Conservation (phyloP, 305 asterid species). For the Withania somnifera region DNA sequence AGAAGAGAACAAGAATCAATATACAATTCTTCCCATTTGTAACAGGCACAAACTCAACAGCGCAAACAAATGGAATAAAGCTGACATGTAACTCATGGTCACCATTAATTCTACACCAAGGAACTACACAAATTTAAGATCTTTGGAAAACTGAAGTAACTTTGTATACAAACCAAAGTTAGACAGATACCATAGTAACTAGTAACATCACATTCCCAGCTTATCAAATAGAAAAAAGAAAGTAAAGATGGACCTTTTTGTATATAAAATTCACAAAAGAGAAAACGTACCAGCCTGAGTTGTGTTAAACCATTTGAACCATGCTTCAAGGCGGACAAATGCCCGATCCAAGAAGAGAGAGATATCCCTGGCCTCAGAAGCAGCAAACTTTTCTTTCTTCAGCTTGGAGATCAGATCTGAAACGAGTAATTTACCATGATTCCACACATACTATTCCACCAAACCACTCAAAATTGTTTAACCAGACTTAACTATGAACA, state of each 20-base stretch:
- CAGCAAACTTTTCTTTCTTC: slow-evolving; percentile 53
- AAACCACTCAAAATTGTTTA: slow-evolving; percentile 2
- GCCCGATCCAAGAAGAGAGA: slow-evolving; percentile 63
- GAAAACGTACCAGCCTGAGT: slow-evolving; percentile 68
- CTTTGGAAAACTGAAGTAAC: no score
- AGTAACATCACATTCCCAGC: no score
- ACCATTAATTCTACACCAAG: no score
- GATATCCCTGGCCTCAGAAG: slow-evolving; percentile 47
- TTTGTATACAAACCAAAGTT: no score
- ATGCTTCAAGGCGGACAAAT: slow-evolving; percentile 77
- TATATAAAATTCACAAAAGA: neutral
- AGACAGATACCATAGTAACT: no score
- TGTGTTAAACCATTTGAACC: slow-evolving; percentile 91
- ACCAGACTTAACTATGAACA: neutral
- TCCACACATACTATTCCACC: neutral
- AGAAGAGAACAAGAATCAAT: no score
- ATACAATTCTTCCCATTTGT: no score
- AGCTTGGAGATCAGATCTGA: slow-evolving; percentile 67
- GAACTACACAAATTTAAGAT: no score
- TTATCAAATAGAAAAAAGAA: no score
- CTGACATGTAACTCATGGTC: no score
- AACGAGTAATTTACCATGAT: slow-evolving; percentile 7
- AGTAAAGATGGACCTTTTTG: neutral
- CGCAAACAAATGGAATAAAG: no score
- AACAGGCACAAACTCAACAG: no score